phyloP scores from a whole-genome alignment of 2,329 filamentous ascomycete genomes.

The Aspergillus calidoustus region DNA sequence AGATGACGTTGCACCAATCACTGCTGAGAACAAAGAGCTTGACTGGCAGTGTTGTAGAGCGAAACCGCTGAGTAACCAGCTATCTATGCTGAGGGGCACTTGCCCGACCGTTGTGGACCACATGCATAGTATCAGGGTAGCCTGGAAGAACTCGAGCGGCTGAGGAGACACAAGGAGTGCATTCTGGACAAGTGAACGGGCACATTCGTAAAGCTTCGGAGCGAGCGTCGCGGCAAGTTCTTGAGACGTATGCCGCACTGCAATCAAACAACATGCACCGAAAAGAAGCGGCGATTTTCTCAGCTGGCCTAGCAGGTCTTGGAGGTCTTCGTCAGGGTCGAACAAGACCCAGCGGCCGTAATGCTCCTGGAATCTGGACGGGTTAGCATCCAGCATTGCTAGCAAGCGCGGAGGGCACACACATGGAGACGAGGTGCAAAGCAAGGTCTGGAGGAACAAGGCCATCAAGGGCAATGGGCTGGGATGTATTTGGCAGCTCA shows the following conservation, averaged over 20 bases:
- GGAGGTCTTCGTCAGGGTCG: slow-evolving; percentile 31
- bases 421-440: slow-evolving; percentile 5
- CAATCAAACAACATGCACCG: slow-evolving; percentile 47
- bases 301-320: slow-evolving; percentile 36
- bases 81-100: slow-evolving; percentile 50
- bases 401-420: not conserved
- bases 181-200: slow-evolving; percentile 28
- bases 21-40: slow-evolving; percentile 32
- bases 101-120: slow-evolving; percentile 55
- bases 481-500: not conserved
- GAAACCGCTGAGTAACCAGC: slow-evolving; percentile 52
- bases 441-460: slow-evolving; percentile 6
- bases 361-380: slow-evolving; percentile 42
- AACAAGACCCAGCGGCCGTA: slow-evolving; percentile 52
- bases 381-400: not conserved
- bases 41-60: slow-evolving; percentile 49
- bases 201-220: slow-evolving; percentile 45
- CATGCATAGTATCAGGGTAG: slow-evolving; percentile 47
- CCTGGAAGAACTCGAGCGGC: slow-evolving; percentile 50
- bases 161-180: slow-evolving; percentile 46
- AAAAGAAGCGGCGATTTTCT: slow-evolving; percentile 46
- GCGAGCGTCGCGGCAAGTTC: slow-evolving; percentile 43
- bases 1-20: slow-evolving; percentile 28
- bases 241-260: slow-evolving; percentile 48
- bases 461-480: not conserved